These are phyloP conservation scores for Eimeria falciformis DNA, from an alignment of 169 alveolate genomes.

Conservation along the genomic window DNA sequence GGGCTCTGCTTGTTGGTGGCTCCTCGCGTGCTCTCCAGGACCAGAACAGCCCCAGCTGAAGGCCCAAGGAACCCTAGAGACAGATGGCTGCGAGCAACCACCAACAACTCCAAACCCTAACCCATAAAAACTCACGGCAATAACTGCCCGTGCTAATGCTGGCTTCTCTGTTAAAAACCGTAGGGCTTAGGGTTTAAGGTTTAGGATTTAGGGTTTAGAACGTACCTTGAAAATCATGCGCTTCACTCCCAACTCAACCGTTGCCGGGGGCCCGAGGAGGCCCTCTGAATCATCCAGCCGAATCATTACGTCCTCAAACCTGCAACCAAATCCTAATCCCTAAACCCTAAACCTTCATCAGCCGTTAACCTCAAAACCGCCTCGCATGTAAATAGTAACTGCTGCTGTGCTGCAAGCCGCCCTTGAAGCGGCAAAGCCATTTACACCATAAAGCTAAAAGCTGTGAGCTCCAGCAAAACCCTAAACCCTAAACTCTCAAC, in stretches of 20 bases:
- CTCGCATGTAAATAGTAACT: too few relatives aligned
- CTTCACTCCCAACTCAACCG: not conserved
- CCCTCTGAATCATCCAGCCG: constrained; percentile 40
- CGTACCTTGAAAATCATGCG: constrained; percentile 32
- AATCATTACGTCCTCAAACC: constrained; percentile 51
- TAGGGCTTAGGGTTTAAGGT: constrained; percentile 5
- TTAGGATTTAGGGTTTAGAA: constrained; percentile 32
- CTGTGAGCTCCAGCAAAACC: not conserved
- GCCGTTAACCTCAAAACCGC: not conserved
- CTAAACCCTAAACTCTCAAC: constrained; percentile 10
- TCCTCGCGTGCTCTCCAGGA: not conserved
- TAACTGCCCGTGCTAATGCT: too few relatives aligned
- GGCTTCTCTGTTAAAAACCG: too few relatives aligned
- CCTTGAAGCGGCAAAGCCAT: too few relatives aligned
- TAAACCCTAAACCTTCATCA: constrained; percentile 16
- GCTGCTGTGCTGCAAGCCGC: too few relatives aligned
- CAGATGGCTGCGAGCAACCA: constrained; percentile 48
- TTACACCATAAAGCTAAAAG: not conserved
- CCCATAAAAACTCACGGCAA: constrained; percentile 42
- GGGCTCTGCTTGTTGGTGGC: not conserved
- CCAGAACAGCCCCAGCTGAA: not conserved
- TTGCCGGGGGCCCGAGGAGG: constrained; percentile 42
- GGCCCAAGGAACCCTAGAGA: constrained; percentile 40
- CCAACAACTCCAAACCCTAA: not conserved
- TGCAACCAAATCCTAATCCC: constrained; percentile 38